Evolutionary conservation across 2,329 filamentous ascomycete species (phyloP).

Genomic region (Chaetomiaceae sp.): DNA sequence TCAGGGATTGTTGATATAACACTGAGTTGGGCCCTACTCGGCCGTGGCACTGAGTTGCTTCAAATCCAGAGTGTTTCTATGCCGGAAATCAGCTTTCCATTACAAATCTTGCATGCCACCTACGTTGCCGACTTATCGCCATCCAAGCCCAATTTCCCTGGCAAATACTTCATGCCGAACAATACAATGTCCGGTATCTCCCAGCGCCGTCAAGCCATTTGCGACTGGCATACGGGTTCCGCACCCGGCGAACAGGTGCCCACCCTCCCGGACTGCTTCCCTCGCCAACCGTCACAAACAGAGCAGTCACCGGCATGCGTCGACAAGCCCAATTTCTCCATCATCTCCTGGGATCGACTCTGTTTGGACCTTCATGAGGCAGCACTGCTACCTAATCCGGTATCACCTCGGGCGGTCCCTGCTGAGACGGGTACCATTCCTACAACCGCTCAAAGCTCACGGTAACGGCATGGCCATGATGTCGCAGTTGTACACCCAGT

Average conservation of each 20-base stretch:
- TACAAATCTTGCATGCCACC: too few species aligned
- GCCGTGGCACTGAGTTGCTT: too few species aligned
- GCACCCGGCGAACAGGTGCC: background rate
- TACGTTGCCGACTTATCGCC: too few species aligned
- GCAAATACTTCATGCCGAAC: background rate
- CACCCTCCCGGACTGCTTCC: background rate
- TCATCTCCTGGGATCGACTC: constrained; percentile 3
- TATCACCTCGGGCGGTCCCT: background rate
- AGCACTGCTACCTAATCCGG: background rate
- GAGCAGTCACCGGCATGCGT: background rate
- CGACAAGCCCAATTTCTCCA: constrained; percentile 4
- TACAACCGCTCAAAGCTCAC: too few species aligned
- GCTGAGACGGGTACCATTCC: too few species aligned
- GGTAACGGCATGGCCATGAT: too few species aligned
- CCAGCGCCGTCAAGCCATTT: background rate
- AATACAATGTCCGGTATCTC: background rate
- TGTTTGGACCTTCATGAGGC: background rate
- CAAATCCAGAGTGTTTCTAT: too few species aligned
- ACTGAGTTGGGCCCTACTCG: too few species aligned
- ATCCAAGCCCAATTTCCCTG: background rate
- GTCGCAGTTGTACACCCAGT: too few species aligned
- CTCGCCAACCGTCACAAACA: background rate
- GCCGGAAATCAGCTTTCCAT: too few species aligned
- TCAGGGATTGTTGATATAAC: too few species aligned
- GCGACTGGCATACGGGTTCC: background rate